Evolutionary conservation across 768 basidiomycete genomes (phyloP).

Genomic region (Mycena albidolilacea): DNA sequence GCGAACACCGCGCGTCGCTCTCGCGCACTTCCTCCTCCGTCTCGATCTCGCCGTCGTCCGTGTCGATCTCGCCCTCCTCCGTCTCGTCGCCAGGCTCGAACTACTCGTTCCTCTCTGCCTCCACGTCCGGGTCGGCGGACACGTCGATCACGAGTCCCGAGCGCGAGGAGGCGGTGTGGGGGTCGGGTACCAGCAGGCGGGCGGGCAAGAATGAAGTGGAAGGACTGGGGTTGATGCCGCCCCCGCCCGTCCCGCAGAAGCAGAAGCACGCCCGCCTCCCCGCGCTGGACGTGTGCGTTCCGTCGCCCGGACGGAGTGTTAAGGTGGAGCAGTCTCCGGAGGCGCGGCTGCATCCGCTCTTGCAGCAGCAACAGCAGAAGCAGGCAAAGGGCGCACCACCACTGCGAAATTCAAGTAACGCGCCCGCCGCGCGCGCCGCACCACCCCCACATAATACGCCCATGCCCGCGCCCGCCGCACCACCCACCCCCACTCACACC

Average conservation of each 20-base stretch:
- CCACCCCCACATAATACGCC: background rate
- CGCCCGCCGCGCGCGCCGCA: background rate
- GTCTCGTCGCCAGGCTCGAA: slow-evolving; percentile 13
- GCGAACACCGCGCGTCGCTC: slow-evolving; percentile 3
- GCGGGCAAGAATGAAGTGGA: background rate
- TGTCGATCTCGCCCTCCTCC: slow-evolving; percentile 6
- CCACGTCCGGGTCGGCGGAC: background rate
- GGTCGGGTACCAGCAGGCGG: background rate
- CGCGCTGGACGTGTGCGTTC: slow-evolving; percentile 10
- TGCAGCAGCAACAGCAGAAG: slow-evolving; percentile 6
- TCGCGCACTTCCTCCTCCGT: slow-evolving; percentile 3
- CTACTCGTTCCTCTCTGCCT: slow-evolving; percentile 24
- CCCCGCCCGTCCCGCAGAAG: slow-evolving; percentile 32
- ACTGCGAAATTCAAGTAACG: background rate
- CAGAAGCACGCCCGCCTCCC: slow-evolving; percentile 6
- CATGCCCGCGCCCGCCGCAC: background rate
- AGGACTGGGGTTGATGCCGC: slow-evolving; percentile 29
- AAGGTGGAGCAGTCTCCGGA: slow-evolving; percentile 12
- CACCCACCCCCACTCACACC: background rate
- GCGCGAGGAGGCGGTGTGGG: background rate
- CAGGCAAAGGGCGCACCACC: background rate
- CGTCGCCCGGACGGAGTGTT: background rate
- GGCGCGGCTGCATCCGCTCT: slow-evolving; percentile 25
- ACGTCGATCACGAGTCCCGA: slow-evolving; percentile 32
- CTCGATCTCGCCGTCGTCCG: background rate